Evolutionary conservation across 116 monocot species (phyloP).

Genomic region (Cymodocea nodosa): DNA sequence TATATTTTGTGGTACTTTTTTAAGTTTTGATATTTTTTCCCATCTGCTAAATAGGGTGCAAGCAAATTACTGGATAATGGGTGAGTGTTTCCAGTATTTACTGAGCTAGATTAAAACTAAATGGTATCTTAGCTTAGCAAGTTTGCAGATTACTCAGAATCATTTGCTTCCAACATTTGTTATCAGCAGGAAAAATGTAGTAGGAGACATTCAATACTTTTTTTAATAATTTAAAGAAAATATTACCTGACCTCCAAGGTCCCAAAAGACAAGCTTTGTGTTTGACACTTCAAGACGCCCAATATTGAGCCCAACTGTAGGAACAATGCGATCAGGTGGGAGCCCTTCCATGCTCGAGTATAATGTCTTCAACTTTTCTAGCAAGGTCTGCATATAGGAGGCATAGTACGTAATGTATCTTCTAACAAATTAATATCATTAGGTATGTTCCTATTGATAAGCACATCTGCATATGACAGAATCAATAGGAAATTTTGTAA

Average conservation of each 20-base stretch:
- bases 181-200: too few species aligned
- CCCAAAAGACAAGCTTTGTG: conserved; percentile 93
- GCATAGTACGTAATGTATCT: neutral
- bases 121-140: too few species aligned
- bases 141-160: too few species aligned
- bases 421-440: neutral
- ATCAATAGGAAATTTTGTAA: too few species aligned
- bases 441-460: neutral
- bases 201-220: neutral
- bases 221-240: neutral
- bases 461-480: neutral
- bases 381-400: conserved; percentile 45
- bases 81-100: too few species aligned
- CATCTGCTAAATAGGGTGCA: too few species aligned
- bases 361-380: conserved; percentile 86
- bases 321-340: conserved; percentile 88
- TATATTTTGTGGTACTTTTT: too few species aligned
- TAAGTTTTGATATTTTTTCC: too few species aligned
- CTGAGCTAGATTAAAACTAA: too few species aligned
- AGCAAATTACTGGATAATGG: too few species aligned
- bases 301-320: conserved; percentile 95
- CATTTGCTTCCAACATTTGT: too few species aligned
- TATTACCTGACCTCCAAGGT: conserved; percentile 87
- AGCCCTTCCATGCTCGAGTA: conserved; percentile 75
- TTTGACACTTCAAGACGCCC: conserved; percentile 79